Percentiles rank a stretch among this genome's conserved stretches.
These are phyloP conservation scores for Tieghemiomyces parasiticus DNA, from an alignment of 192 early-diverging fungal genomes.

Conservation along the genomic window DNA sequence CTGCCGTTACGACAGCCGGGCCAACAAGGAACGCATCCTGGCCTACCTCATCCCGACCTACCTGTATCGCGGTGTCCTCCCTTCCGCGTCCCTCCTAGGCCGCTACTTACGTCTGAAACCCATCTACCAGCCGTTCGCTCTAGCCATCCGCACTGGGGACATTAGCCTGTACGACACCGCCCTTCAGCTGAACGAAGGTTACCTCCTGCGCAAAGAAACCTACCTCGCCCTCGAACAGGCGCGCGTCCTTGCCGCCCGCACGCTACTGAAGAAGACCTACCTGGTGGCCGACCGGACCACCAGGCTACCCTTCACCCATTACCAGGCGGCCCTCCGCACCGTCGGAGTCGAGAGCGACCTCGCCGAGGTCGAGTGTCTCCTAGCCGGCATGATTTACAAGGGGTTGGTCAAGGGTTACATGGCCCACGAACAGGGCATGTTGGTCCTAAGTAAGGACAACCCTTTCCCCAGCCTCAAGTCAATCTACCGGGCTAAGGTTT, in stretches of 20 bases:
- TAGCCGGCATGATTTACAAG: slow-evolving; percentile 82
- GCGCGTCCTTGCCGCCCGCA: slow-evolving; percentile 51
- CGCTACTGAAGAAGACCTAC: slow-evolving; percentile 66
- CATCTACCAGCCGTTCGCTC: slow-evolving; percentile 46
- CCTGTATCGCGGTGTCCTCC: slow-evolving; percentile 57
- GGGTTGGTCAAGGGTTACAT: slow-evolving; percentile 82
- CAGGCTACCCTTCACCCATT: slow-evolving; percentile 39
- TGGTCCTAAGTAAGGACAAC: slow-evolving; percentile 59
- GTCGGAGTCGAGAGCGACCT: slow-evolving; percentile 36
- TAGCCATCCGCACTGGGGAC: slow-evolving; percentile 58
- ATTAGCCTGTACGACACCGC: slow-evolving; percentile 55
- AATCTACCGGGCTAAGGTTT: not conserved
- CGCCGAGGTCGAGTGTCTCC: slow-evolving; percentile 69
- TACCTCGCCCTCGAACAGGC: slow-evolving; percentile 73
- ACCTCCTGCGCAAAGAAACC: slow-evolving; percentile 48
- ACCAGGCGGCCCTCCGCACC: slow-evolving; percentile 46
- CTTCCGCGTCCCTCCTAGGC: slow-evolving; percentile 36
- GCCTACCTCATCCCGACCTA: slow-evolving; percentile 64
- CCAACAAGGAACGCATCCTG: slow-evolving; percentile 54
- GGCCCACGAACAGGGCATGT: slow-evolving; percentile 54
- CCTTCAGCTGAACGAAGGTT: slow-evolving; percentile 35
- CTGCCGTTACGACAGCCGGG: slow-evolving; percentile 11
- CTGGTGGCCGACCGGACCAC: slow-evolving; percentile 30
- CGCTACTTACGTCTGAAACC: slow-evolving; percentile 38
- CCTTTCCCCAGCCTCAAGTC: slow-evolving; percentile 52